phyloP scores from a whole-genome alignment of 495 filamentous ascomycete species.

The Choiromyces venosus region DNA sequence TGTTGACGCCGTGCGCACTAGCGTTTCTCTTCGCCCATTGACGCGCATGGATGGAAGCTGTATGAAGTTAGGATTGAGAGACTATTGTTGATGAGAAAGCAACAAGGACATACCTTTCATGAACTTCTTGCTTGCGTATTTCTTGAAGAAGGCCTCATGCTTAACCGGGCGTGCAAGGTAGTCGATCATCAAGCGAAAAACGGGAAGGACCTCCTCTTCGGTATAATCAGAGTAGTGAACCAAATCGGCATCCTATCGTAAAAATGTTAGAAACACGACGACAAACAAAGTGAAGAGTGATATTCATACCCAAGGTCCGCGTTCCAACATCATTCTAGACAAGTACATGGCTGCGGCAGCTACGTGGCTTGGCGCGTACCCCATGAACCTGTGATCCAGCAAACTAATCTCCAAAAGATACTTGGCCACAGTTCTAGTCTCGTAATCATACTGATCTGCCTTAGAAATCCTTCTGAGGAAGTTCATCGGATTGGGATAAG shows the following conservation, averaged over 20 bases:
- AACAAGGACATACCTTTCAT: slow-evolving; percentile 65
- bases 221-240: slow-evolving; percentile 88
- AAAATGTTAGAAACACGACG: slow-evolving; percentile 27
- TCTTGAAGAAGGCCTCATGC: slow-evolving; percentile 98
- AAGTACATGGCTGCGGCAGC: slow-evolving; percentile 93
- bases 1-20: slow-evolving; percentile 30
- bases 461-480: slow-evolving; percentile 97
- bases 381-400: slow-evolving; percentile 86
- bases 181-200: slow-evolving; percentile 90
- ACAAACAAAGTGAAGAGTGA: background rate
- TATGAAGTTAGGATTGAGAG: slow-evolving; percentile 38
- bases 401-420: slow-evolving; percentile 98
- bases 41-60: slow-evolving; percentile 86
- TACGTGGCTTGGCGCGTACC: slow-evolving; percentile 77
- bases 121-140: slow-evolving; percentile 98
- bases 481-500: slow-evolving; percentile 99
- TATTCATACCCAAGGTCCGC: slow-evolving; percentile 77
- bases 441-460: slow-evolving; percentile 95
- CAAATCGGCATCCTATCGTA: slow-evolving; percentile 71
- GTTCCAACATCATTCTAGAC: slow-evolving; percentile 77
- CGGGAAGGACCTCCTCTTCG: slow-evolving; percentile 85
- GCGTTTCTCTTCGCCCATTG: slow-evolving; percentile 83
- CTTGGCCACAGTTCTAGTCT: slow-evolving; percentile 92
- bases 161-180: slow-evolving; percentile 81
- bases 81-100: slow-evolving; percentile 9